Evolutionary conservation across 805 yeast species (phyloP), one percentile per base, ranked within the genome.

Genomic region (Candida sanyiensis): DNA sequence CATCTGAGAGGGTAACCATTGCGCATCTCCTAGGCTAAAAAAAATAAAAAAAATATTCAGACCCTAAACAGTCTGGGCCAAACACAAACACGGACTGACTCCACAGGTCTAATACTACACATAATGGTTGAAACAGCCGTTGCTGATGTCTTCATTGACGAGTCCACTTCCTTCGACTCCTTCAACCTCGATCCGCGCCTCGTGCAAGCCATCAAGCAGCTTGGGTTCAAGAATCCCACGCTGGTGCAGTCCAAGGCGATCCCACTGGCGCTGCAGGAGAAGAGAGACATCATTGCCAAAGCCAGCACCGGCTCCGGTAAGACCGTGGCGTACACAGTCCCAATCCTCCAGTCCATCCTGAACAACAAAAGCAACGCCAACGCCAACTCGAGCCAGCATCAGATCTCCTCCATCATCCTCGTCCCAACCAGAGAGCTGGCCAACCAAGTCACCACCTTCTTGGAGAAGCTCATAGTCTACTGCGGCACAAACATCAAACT

Each of bases 231-330:
- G 38, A 78, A 82, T 55, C 97, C 98, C 8, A 93, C 97, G 1
- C 70, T 87, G 41, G 83, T 93, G 39, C 98, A 93, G 63, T 74
- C 94, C 7, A 80, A 80, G 56, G 83, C 96, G n/a, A 86, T 93
- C 43, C 96, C 95, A 30, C 65, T 93, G 35, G 96, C 98, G 1
- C 63, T 93, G 38, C 83, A 86, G 47, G 93, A 90, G 49, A 84
- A 82, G 56, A 81, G 88, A 64, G 97, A 90, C 58, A 83, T 90
- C 47, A 82, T 90, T 33, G 97, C 97, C 27, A 80, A 84, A 57
- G 96, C 97, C 6, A 78, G 86, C 19, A 90, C 98, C 0, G 98
- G 98, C 4, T 83, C 96, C 7, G 97, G 97, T 48, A 90, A 90
- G 61, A 90, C 97, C 0, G 84, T 86, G 9, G 95, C 97, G 2